phyloP scores from a whole-genome alignment of 2,329 filamentous ascomycete species.

The Epichloe hybrida region DNA sequence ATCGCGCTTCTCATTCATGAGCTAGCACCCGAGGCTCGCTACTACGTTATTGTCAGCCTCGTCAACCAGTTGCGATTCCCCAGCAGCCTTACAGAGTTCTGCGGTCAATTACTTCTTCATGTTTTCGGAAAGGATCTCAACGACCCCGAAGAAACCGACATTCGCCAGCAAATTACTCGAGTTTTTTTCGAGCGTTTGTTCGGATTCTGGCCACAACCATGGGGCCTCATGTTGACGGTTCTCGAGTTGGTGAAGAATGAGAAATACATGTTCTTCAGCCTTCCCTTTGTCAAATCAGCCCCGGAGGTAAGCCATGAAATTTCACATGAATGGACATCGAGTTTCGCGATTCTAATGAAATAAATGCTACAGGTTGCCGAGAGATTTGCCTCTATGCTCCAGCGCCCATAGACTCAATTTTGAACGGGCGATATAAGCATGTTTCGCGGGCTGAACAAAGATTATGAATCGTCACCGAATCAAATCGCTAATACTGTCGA shows the following conservation, averaged over 20 bases:
- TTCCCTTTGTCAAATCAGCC: slow-evolving; percentile 80
- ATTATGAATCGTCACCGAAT: neutral
- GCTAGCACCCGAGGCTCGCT: slow-evolving; percentile 63
- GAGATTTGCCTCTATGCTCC: slow-evolving; percentile 22
- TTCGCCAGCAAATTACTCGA: slow-evolving; percentile 82
- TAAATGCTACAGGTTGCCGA: slow-evolving; percentile 20
- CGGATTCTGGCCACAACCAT: slow-evolving; percentile 84
- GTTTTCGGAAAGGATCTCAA: slow-evolving; percentile 66
- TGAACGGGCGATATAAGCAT: neutral
- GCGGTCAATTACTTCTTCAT: slow-evolving; percentile 71
- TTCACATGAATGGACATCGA: neutral
- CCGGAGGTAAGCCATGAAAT: slow-evolving; percentile 53
- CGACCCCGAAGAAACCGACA: slow-evolving; percentile 63
- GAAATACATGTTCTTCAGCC: slow-evolving; percentile 80
- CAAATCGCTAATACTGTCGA: neutral
- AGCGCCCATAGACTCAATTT: slow-evolving; percentile 15
- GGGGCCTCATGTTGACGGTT: slow-evolving; percentile 82
- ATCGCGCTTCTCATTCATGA: slow-evolving; percentile 66
- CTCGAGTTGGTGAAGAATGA: slow-evolving; percentile 86
- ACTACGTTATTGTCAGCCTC: slow-evolving; percentile 73
- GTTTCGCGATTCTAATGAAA: slow-evolving; percentile 4
- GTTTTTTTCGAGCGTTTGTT: slow-evolving; percentile 79
- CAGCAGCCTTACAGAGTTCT: slow-evolving; percentile 84
- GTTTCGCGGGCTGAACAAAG: neutral
- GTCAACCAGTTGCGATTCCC: slow-evolving; percentile 86